Conservation (phyloP, 306 rosid species). For the Quercus ilex region DNA sequence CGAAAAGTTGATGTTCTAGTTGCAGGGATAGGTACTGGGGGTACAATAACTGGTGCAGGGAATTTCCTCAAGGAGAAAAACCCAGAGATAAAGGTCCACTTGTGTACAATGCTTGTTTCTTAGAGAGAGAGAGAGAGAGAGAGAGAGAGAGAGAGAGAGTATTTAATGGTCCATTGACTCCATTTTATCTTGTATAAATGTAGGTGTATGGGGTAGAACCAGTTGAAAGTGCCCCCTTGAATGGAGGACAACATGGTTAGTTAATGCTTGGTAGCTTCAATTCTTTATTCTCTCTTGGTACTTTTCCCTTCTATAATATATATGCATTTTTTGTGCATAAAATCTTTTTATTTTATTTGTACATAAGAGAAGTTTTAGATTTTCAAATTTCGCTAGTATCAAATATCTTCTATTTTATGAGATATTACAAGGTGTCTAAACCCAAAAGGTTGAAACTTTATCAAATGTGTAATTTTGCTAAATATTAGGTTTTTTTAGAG, state of each 20-base stretch:
- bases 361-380: too few relatives aligned
- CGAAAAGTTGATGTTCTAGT: slow-evolving; percentile 66
- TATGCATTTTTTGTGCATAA: background rate
- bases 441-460: too few relatives aligned
- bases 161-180: background rate
- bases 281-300: background rate
- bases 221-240: slow-evolving; percentile 68
- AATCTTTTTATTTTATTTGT: too few relatives aligned
- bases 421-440: too few relatives aligned
- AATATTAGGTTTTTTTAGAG: too few relatives aligned
- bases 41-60: slow-evolving; percentile 69
- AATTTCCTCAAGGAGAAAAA: slow-evolving; percentile 72
- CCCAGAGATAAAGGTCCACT: slow-evolving; percentile 57
- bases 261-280: background rate
- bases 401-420: too few relatives aligned
- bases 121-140: too few relatives aligned
- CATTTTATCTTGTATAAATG: background rate
- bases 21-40: slow-evolving; percentile 86
- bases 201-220: slow-evolving; percentile 86
- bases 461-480: too few relatives aligned
- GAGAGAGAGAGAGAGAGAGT: too few relatives aligned
- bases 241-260: slow-evolving; percentile 74
- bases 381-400: too few relatives aligned
- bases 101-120: background rate
- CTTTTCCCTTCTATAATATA: too few relatives aligned